phyloP scores from a whole-genome alignment of 176 grass and related monocot genomes.

The Chloris gayana region DNA sequence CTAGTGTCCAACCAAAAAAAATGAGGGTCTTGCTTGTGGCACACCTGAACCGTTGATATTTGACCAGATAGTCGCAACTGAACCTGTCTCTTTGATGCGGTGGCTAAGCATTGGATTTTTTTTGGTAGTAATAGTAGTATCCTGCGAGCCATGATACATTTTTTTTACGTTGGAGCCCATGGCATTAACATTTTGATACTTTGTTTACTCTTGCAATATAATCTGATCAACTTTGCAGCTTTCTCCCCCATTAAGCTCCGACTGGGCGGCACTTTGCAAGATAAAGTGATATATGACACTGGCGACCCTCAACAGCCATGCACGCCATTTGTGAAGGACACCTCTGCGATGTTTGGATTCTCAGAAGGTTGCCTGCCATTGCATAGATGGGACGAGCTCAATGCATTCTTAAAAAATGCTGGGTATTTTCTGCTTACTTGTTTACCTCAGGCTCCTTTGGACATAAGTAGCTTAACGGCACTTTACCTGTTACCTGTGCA shows the following conservation, averaged over 20 bases:
- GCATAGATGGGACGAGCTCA: slow-evolving; percentile 95
- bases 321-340: slow-evolving; percentile 63
- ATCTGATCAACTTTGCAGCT: slow-evolving; percentile 44
- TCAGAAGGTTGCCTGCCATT: slow-evolving; percentile 69
- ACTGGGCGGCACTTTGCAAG: slow-evolving; percentile 87
- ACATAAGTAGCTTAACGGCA: background rate
- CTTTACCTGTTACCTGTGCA: slow-evolving; percentile 28
- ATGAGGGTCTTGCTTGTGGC: background rate
- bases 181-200: background rate
- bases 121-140: background rate
- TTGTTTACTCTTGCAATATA: background rate
- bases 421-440: slow-evolving; percentile 47
- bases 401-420: slow-evolving; percentile 70
- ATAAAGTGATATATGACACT: slow-evolving; percentile 68
- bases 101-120: background rate
- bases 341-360: slow-evolving; percentile 81
- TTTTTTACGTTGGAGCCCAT: slow-evolving; percentile 4
- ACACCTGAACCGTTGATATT: background rate
- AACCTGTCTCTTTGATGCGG: background rate
- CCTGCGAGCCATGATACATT: slow-evolving; percentile 16
- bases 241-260: slow-evolving; percentile 91
- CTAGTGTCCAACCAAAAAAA: slow-evolving; percentile 17
- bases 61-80: background rate
- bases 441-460: background rate
- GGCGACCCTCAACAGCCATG: slow-evolving; percentile 47